Evolutionary conservation across 192 early-diverging fungal species (phyloP), one percentile per base, ranked within the genome.

Genomic region (Irineochytrium annulatum): DNA sequence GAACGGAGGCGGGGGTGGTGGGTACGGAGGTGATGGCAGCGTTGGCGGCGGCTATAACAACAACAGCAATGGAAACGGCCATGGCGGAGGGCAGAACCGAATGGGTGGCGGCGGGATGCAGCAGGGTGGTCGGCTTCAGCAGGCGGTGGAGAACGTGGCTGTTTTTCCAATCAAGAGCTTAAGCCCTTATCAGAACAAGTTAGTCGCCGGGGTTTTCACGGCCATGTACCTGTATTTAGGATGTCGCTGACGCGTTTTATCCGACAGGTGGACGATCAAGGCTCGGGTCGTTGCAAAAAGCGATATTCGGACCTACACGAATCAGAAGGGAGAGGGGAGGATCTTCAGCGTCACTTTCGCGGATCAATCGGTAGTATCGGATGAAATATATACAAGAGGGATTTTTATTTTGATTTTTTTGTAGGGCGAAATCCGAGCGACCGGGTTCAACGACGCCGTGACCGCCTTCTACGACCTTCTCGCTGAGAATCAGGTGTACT

Each of bases 341-440:
- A 83, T 97, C 8, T 99, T 99, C 66, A 90, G 81, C 71, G 84
- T 92, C 37, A 90, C 84, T 27, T 77, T 99, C 39, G 75, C 88
- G 20, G 96, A 99, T 69, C 85, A 92, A 53, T 83, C 80, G 43
- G 91, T 91, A 80, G 72, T 84, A 77, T 43, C 51, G 37, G 1
- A n/a, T 1, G 17, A n/a, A n/a, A n/a, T n/a, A n/a, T n/a, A n/a
- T n/a, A n/a, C n/a, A n/a, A n/a, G n/a, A n/a, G n/a, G n/a, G n/a
- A n/a, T n/a, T n/a, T n/a, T 31, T 28, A 64, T 73, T 31, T 27
- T 77, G 8, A 20, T 74, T 11, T 55, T 52, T 20, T 11, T 49
- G n/a, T 64, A 91, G 89, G 86, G 92, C 41, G 95, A 97, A 65
- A 97, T 99, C 62, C 86, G 89, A 43, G 95, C 89, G 3, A 97